Conservation (phyloP, 208 protist genomes). For the Crithidia acanthocephali region DNA sequence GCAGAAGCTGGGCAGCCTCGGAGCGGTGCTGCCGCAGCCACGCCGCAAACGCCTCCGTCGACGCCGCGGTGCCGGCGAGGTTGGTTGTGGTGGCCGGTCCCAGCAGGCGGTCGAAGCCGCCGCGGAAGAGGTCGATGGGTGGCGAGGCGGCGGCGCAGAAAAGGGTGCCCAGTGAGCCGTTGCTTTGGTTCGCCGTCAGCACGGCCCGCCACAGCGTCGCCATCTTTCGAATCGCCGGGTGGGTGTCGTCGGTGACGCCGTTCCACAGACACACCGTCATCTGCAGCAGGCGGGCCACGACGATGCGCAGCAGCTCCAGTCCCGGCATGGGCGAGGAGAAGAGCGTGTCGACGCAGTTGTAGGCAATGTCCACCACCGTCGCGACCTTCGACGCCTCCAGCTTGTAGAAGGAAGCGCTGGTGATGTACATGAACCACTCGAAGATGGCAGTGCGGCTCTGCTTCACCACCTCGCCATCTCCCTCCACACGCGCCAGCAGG, state of each 20-base stretch:
- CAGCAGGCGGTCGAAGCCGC: slow-evolving; percentile 42
- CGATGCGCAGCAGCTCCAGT: slow-evolving; percentile 44
- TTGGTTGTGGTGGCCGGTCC: neutral
- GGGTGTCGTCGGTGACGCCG: slow-evolving; percentile 10
- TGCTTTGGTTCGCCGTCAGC: slow-evolving; percentile 33
- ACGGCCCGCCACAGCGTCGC: slow-evolving; percentile 45
- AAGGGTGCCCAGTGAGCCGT: slow-evolving; percentile 11
- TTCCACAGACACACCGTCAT: slow-evolving; percentile 42
- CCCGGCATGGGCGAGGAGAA: slow-evolving; percentile 54
- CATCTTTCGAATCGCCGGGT: slow-evolving; percentile 34
- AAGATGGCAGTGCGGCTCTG: slow-evolving; percentile 46
- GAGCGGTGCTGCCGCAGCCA: slow-evolving; percentile 33
- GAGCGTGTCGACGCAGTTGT: slow-evolving; percentile 42
- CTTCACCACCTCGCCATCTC: slow-evolving; percentile 34
- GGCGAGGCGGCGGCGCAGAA: slow-evolving; percentile 17
- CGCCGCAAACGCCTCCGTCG: slow-evolving; percentile 26
- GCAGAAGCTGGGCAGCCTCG: slow-evolving; percentile 29
- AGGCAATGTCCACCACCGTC: slow-evolving; percentile 49
- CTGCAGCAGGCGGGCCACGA: slow-evolving; percentile 50
- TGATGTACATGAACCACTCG: slow-evolving; percentile 73
- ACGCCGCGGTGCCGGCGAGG: neutral
- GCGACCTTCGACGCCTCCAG: slow-evolving; percentile 38
- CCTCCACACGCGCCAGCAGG: slow-evolving; percentile 36
- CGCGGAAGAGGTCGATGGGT: slow-evolving; percentile 14
- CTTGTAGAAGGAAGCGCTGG: slow-evolving; percentile 42